These are phyloP conservation scores for Hypocreales sp. DNA, from an alignment of 2,329 filamentous ascomycete genomes.

Conservation along the genomic window DNA sequence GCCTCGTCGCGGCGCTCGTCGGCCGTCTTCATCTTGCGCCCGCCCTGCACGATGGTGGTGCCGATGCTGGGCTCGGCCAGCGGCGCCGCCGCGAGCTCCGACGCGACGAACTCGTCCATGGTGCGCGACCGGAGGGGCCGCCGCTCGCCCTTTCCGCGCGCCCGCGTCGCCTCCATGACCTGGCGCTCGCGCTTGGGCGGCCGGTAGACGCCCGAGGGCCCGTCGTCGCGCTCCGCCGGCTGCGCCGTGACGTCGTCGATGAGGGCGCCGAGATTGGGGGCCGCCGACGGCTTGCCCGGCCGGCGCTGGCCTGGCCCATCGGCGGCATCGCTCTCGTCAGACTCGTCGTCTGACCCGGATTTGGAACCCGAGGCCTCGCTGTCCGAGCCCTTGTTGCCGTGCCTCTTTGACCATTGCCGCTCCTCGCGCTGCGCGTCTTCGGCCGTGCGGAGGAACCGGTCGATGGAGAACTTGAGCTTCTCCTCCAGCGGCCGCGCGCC, in stretches of 20 bases:
- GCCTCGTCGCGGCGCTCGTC: constrained; percentile 62
- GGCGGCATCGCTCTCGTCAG: constrained; percentile 20
- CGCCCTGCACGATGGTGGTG: constrained; percentile 68
- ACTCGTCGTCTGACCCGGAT: constrained; percentile 16
- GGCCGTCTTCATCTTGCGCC: constrained; percentile 63
- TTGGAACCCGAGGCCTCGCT: constrained; percentile 10
- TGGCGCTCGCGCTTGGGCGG: constrained; percentile 81
- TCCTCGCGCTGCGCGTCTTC: constrained; percentile 48
- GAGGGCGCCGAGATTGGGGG: constrained; percentile 16
- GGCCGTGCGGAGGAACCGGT: constrained; percentile 80
- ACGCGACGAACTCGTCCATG: constrained; percentile 80
- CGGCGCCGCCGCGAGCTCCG: constrained; percentile 71
- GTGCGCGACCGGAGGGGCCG: constrained; percentile 61
- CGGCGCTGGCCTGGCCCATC: constrained; percentile 7
- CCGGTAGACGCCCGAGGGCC: constrained; percentile 60
- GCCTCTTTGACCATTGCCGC: constrained; percentile 11
- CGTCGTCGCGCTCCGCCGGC: constrained; percentile 13
- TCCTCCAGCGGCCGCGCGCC: constrained; percentile 82
- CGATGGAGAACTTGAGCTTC: constrained; percentile 86
- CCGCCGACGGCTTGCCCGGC: constrained; percentile 8
- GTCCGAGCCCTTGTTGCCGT: constrained; percentile 7
- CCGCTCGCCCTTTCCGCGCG: constrained; percentile 41
- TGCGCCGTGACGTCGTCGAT: constrained; percentile 17
- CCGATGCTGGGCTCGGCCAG: constrained; percentile 81
- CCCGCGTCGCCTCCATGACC: constrained; percentile 59